Evolutionary conservation across 192 early-diverging fungal genomes (phyloP).

Genomic region (Coemansia sp.): DNA sequence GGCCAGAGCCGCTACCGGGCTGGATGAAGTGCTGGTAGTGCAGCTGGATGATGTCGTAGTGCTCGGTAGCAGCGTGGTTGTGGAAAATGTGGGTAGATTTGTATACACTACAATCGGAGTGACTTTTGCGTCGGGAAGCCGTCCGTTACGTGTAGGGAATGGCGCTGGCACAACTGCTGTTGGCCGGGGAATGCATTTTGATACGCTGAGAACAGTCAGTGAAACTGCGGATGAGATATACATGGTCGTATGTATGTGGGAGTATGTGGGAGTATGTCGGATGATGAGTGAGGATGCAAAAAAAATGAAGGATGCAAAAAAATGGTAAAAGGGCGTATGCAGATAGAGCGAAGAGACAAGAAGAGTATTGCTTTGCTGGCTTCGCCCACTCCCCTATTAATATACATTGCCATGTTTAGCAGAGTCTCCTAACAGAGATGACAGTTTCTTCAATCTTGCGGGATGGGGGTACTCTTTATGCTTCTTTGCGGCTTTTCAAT

Average conservation of each 20-base stretch:
- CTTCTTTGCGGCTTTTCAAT: neutral
- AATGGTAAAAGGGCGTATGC: neutral
- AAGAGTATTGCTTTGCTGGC: neutral
- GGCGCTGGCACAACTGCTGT: neutral
- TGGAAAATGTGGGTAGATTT: slow-evolving; percentile 5
- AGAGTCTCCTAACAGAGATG: neutral
- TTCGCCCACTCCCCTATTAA: neutral
- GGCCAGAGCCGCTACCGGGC: neutral
- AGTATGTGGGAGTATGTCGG: neutral
- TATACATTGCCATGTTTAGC: neutral
- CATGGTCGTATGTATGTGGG: neutral
- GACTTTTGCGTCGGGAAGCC: neutral
- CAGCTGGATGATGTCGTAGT: neutral
- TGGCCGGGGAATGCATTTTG: slow-evolving; percentile 16
- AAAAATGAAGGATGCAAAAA: slow-evolving; percentile 5
- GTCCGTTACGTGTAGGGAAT: slow-evolving; percentile 13
- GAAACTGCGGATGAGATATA: neutral
- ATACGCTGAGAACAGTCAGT: neutral
- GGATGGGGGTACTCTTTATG: neutral
- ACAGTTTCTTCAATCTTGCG: neutral
- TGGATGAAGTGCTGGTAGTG: neutral
- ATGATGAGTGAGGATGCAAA: slow-evolving; percentile 7
- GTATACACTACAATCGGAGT: neutral
- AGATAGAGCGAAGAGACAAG: neutral
- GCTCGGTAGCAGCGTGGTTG: slow-evolving; percentile 1